Evolutionary conservation across 2,329 filamentous ascomycete genomes (phyloP), one percentile per base, ranked within the genome.

Genomic region (Exophiala sp.): DNA sequence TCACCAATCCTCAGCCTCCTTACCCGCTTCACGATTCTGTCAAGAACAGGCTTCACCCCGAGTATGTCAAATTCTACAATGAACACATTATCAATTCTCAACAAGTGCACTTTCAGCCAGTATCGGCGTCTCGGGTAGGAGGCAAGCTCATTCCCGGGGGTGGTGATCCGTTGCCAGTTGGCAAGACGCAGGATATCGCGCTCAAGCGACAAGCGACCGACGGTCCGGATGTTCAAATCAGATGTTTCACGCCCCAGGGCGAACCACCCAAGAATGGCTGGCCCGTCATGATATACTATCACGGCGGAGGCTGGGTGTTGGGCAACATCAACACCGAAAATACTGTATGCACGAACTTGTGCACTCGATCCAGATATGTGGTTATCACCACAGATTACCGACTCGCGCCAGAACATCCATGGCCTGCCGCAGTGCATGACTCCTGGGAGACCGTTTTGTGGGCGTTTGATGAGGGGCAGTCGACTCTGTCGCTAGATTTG

Each of bases 321-420:
- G 80, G 80, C 0, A 80, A 77, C 42, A 80, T 83, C 40, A 72
- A 79, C 55, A 82, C 78, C 0, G 81, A 84, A 67, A 83, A 83
- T 59, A 72, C 74, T 3, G 76, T 83, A 2, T 78, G 78, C 47
- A 75, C 78, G n/a, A 75, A 82, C 59, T 64, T 84, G 9, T 81
- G 78, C 57, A 70, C 71, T 18, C 69, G 77, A 9, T 74, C 72
- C 0, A 73, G 72, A 6, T 78, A 74, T 52, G 78, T 83, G 0
- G 78, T 83, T 1, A 70, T 83, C n/a, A 74, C 75, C 1, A 76
- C 79, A 0, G 78, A 82, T 58, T 83, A 82, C 59, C 70, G 80
- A 77, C 80, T 41, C 10, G 48, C 34, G 5, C 46, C 38, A 8
- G 34, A 43, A 43, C 41, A 43, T 9, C 41, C 41, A 6, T 43